Percentiles rank a stretch among this genome's conserved stretches.
Evolutionary conservation across 495 filamentous ascomycete species (phyloP).

Genomic region (Staphylotrichum longicolle): DNA sequence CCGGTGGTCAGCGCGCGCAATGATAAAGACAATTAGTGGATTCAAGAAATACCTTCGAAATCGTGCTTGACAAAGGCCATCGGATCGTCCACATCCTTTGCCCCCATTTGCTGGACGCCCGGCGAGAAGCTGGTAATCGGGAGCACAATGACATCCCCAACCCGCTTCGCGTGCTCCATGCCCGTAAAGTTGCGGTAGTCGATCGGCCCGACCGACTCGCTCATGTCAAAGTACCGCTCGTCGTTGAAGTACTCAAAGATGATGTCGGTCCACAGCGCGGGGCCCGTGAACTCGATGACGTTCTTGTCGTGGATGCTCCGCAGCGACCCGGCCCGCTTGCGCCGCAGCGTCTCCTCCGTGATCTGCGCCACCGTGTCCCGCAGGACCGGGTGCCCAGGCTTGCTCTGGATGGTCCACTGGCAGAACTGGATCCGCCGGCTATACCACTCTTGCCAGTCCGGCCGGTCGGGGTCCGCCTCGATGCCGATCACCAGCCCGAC

Average conservation of each 20-base stretch:
- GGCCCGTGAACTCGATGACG: slow-evolving; percentile 95
- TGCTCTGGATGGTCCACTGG: slow-evolving; percentile 97
- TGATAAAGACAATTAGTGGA: not conserved
- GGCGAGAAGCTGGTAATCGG: slow-evolving; percentile 98
- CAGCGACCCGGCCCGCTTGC: slow-evolving; percentile 69
- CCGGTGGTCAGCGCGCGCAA: not conserved
- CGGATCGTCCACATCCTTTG: slow-evolving; percentile 84
- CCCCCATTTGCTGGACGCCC: slow-evolving; percentile 89
- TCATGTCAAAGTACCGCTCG: slow-evolving; percentile 81
- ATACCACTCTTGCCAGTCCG: slow-evolving; percentile 95
- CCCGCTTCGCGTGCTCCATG: slow-evolving; percentile 75
- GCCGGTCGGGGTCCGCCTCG: slow-evolving; percentile 90
- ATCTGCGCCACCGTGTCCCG: slow-evolving; percentile 84
- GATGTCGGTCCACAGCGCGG: slow-evolving; percentile 90
- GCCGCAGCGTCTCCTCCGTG: slow-evolving; percentile 73
- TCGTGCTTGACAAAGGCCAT: slow-evolving; percentile 98
- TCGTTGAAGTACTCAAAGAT: slow-evolving; percentile 95
- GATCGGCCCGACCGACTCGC: slow-evolving; percentile 65
- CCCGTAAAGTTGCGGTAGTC: slow-evolving; percentile 87
- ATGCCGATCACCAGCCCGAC: slow-evolving; percentile 90
- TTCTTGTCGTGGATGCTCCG: slow-evolving; percentile 64
- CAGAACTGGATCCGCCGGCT: slow-evolving; percentile 95
- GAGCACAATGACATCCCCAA: slow-evolving; percentile 89
- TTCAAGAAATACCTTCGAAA: slow-evolving; percentile 70
- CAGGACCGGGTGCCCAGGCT: slow-evolving; percentile 90